Evolutionary conservation across 768 basidiomycete genomes (phyloP), one percentile per base, ranked within the genome.

Genomic region (Baorangia bicolor): DNA sequence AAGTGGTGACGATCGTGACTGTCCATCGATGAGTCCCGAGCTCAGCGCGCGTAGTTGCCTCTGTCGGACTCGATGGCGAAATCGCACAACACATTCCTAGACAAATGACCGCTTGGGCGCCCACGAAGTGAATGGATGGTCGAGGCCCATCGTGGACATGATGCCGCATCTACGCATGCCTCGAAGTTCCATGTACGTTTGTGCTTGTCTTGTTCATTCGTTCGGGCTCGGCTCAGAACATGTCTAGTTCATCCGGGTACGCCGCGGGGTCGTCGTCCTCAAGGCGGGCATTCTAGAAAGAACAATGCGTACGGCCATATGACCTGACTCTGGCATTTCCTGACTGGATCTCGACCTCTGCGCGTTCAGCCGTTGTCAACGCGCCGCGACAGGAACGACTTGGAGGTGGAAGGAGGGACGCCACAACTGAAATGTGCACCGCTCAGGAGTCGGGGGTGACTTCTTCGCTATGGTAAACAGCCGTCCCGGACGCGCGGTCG

Each of bases 401-500:
- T 28, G 55, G 28, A 38, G 35, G 52, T 40, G 56, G 56, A 46
- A 60, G 16, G 23, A 30, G 42, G 21, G 44, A 58, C 49, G 41
- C 53, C 60, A 49, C 57, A 59, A 35, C 46, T 10, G 23, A 38
- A 40, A 51, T 43, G 16, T 41, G 33, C 14, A 25, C 34, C 40
- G 13, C 8, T 48, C 49, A 47, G 41, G 47, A n/a, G 35, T 31
- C n/a, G 33, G 45, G 40, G 34, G 33, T 13, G 27, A 21, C 42
- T 49, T 57, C 37, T 53, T 54, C n/a, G 28, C 48, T 47, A 41
- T 47, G 43, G 35, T 48, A 60, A 62, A 49, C 37, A 40, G 31
- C 52, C 49, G 38, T 43, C 31, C 37, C 23, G 6, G 38, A 41
- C 47, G 51, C 52, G 3, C 55, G 9, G 23, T 38, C 14, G 13